These are phyloP conservation scores for Microstegium vimineum DNA, from an alignment of 176 grass and related monocot genomes.

Conservation along the genomic window DNA sequence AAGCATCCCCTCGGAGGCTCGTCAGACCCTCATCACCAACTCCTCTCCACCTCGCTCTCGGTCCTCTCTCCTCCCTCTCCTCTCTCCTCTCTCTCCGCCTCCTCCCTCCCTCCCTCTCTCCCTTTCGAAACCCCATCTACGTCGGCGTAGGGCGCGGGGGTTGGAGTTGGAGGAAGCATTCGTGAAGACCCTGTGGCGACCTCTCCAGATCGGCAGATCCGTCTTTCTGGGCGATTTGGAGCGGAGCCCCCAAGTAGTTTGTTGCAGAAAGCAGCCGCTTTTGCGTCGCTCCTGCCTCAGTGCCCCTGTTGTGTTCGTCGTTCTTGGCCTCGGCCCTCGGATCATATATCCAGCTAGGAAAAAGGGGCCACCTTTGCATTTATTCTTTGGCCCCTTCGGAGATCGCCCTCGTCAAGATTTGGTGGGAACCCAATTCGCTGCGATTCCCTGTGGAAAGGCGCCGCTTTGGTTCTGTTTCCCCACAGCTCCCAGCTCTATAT, in stretches of 20 bases:
- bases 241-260: conserved; percentile 31
- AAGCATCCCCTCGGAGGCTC: background rate
- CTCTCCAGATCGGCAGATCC: conserved; percentile 41
- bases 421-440: conserved; percentile 50
- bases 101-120: background rate
- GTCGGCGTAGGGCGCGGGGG: background rate
- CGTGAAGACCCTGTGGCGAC: background rate
- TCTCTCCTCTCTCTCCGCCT: background rate
- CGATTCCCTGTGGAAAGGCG: conserved; percentile 34
- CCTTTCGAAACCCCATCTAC: conserved; percentile 28
- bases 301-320: conserved; percentile 10
- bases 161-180: conserved; percentile 29
- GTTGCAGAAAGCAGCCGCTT: conserved; percentile 28
- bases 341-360: conserved; percentile 31
- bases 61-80: background rate
- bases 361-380: conserved; percentile 36
- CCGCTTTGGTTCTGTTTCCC: conserved; percentile 48
- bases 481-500: conserved; percentile 34
- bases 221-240: conserved; percentile 33
- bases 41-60: conserved; percentile 16
- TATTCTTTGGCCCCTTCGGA: conserved; percentile 40
- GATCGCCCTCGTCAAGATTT: conserved; percentile 51
- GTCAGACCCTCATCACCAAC: background rate
- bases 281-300: conserved; percentile 28
- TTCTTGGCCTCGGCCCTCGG: conserved; percentile 3